Base-by-base conservation (phyloP, 768 basidiomycete species). In the Tylopilus subfusipes region DNA sequence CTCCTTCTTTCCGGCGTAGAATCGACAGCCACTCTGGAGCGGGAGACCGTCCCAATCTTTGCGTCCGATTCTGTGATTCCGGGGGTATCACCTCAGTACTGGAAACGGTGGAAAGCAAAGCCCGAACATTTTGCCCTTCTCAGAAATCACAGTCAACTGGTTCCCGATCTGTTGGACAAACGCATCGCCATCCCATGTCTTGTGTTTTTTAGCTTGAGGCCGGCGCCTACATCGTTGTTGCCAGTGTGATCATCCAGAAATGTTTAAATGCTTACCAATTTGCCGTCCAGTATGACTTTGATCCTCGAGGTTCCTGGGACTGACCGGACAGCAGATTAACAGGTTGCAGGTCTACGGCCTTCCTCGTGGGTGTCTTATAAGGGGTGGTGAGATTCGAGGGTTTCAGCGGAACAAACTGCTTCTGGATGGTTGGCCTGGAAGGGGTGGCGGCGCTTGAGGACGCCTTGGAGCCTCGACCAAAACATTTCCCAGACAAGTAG, bases 161-260 rank as follows among this genome's bases (percentile, higher is more conserved):
- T 76, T 76, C 21, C 73, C 76, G 31, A 70, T 66, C 34, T 76
- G 73, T 29, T 82, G 80, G 24, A 88, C 74, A 68, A 79, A 87
- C 9, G 78, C 84, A 57, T 86, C 90, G 3, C 86, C 90, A 53
- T 93, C 91, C 92, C 93, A 94, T 0, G 85, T 88, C 65, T 89
- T 88, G 61, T 91, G 81, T 70, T 93, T 93, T 74, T 78, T 89
- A 5, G 71, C 72, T 63, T 85, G 82, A 13, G 76, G 81, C 61
- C 85, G 88, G 34, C 91, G 80, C 90, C 91, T 90, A 52, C 6
- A 24, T 36, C 45, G 42, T 14, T 21, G 40, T 59, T 50, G 46
- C 34, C 47, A 39, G 42, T 30, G 27, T 54, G 52, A 40, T 16
- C 34, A 45, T 38, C 12, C 36, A 54, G 42, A 22, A 39, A 27